Evolutionary conservation across 208 protist genomes (phyloP), one percentile per base, ranked within the genome.

Genomic region (Leishmania amazonensis): DNA sequence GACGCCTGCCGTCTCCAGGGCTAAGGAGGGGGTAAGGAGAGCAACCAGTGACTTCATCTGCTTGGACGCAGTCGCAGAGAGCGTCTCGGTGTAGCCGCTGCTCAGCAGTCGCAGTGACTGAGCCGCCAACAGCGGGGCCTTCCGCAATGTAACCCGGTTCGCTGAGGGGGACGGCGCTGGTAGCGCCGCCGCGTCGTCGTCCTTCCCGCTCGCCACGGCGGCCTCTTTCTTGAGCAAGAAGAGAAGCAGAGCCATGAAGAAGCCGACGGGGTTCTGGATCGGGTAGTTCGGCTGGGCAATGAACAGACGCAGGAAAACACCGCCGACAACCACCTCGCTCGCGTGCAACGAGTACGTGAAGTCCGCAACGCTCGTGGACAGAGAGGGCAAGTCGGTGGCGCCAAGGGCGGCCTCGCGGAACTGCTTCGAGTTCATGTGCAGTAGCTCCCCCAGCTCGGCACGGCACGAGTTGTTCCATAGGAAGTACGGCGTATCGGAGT

Each of bases 291-390:
- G 94, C 84, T 98, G 93, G 40, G 88, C 83, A 67, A 98, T 90
- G 78, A 97, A 99, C 19, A 98, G 73, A n/a, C 96, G 92, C 35
- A 99, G 71, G 81, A 98, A 98, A 5, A 98, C 89, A 40, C 91
- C 92, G 40, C 94, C 96, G 6, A 99, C 90, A 40, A 97, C 88
- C 28, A 98, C 87, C 78, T 98, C 96, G 49, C 83, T 68, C 60
- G 87, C 75, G 84, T 97, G 93, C 42, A 88, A 5, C 13, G 87
- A 84, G 83, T 97, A 98, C 6, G 42, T 57, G 84, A 97, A 96
- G n/a, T 35, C 62, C 28, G 47, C n/a, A 0, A 88, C n/a, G 28
- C 78, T 80, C 62, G 68, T 67, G 19, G 71, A 35, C 2, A 83
- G 82, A 9, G 78, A 83, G 3, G 81, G 84, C 53, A 92, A 58